A percentile compares a stretch with the other conserved stretches of the same genome.
These are phyloP conservation scores for Uromyces viciae-fabae DNA, from an alignment of 1,284 basidiomycete species.

Conservation along the genomic window DNA sequence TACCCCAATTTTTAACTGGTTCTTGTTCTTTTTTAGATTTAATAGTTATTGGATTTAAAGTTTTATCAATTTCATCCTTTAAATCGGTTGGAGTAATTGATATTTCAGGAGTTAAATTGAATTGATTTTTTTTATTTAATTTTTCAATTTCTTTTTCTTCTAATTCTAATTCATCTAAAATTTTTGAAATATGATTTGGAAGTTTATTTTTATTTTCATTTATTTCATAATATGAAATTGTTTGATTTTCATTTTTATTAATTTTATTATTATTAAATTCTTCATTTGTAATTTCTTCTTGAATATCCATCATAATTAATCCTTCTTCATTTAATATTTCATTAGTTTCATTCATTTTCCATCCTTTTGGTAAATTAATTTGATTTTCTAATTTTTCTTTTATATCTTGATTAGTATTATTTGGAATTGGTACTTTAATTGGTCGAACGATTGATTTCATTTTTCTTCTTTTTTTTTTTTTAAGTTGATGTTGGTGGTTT, in stretches of 20 bases:
- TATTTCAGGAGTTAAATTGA: background rate
- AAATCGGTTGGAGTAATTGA: background rate
- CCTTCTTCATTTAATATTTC: constrained; percentile 42
- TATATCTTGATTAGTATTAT: too few species aligned
- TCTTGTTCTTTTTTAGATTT: background rate
- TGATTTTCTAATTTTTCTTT: too few species aligned
- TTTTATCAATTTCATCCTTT: constrained; percentile 11
- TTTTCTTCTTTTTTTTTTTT: too few species aligned
- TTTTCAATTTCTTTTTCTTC: constrained; percentile 25
- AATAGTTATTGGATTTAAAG: background rate
- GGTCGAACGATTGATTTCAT: too few species aligned
- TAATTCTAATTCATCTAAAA: constrained; percentile 35
- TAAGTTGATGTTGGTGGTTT: too few species aligned
- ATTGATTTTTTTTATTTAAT: background rate
- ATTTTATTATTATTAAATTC: background rate
- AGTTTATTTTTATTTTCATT: too few species aligned
- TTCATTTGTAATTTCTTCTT: constrained; percentile 11
- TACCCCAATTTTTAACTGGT: constrained; percentile 20
- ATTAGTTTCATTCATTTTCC: constrained; percentile 26
- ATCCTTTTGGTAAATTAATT: constrained; percentile 22
- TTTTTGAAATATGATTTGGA: background rate
- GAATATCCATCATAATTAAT: constrained; percentile 28
- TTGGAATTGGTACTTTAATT: too few species aligned
- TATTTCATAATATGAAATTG: background rate
- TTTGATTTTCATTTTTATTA: background rate